Evolutionary conservation across 768 basidiomycete genomes (phyloP).

Genomic region (Tulasnella sp.): DNA sequence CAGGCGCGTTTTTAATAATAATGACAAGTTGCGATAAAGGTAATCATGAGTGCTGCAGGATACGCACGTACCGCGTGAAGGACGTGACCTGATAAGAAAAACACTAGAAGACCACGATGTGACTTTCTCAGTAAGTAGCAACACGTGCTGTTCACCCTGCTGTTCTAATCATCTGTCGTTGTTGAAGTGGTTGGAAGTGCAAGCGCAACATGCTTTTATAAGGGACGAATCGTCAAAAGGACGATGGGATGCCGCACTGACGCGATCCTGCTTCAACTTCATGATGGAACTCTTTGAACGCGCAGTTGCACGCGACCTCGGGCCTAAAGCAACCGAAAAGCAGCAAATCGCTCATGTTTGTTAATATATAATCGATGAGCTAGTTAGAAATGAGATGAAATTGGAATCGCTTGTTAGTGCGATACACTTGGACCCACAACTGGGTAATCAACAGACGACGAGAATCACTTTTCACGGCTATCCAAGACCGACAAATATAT

Average conservation of each 20-base stretch:
- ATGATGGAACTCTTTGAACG: slow-evolving; percentile 93
- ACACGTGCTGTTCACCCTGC: not conserved
- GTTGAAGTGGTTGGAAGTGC: slow-evolving; percentile 78
- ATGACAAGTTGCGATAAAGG: not conserved
- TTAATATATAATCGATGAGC: too few relatives aligned
- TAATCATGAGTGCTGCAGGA: slow-evolving; percentile 37
- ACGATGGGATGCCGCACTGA: slow-evolving; percentile 90
- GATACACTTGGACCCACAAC: too few relatives aligned
- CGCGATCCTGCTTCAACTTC: slow-evolving; percentile 61
- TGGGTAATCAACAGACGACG: too few relatives aligned
- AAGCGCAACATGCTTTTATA: slow-evolving; percentile 95
- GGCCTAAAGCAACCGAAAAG: slow-evolving; percentile 40
- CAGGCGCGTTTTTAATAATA: slow-evolving; percentile 38
- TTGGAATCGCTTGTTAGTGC: too few relatives aligned
- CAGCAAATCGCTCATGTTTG: slow-evolving; percentile 69
- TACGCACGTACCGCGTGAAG: slow-evolving; percentile 82
- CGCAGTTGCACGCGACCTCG: slow-evolving; percentile 74
- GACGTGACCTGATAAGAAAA: slow-evolving; percentile 72
- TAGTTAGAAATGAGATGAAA: too few relatives aligned
- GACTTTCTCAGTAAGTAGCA: slow-evolving; percentile 47
- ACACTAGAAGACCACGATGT: slow-evolving; percentile 72
- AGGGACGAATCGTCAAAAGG: slow-evolving; percentile 87
- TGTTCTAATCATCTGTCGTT: slow-evolving; percentile 1
- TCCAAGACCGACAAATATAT: too few relatives aligned
- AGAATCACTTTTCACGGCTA: too few relatives aligned